A percentile compares a stretch with the other conserved stretches of the same genome.
These are phyloP conservation scores for Decorospora gaudefroyi DNA, from an alignment of 2,329 filamentous ascomycete genomes.

Conservation along the genomic window DNA sequence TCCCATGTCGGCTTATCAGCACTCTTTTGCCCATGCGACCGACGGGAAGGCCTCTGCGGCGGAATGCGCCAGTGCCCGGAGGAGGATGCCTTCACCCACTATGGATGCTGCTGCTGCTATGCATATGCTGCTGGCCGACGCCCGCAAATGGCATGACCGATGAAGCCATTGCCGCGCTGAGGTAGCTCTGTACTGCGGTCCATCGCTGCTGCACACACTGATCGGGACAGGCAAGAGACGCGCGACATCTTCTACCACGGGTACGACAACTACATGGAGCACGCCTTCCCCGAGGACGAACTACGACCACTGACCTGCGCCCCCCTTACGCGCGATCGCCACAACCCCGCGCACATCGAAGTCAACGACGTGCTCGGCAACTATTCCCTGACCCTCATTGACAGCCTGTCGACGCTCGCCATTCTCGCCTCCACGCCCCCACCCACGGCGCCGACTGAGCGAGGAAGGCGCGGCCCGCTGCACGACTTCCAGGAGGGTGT, in stretches of 20 bases:
- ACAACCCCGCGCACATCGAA: conserved; percentile 78
- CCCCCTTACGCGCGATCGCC: conserved; percentile 80
- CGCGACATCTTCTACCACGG: conserved; percentile 92
- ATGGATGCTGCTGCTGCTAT: conserved; percentile 44
- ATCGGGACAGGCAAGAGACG: conserved; percentile 51
- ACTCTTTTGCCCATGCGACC: conserved; percentile 46
- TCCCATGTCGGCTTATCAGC: conserved; percentile 43
- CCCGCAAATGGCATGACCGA: conserved; percentile 52
- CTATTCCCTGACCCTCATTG: conserved; percentile 93
- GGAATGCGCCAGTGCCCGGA: conserved; percentile 30
- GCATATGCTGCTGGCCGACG: conserved; percentile 40
- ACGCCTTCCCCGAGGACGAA: conserved; percentile 96
- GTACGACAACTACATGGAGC: conserved; percentile 89
- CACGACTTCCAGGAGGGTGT: conserved; percentile 78
- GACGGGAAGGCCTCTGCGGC: conserved; percentile 38
- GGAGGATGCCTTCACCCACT: conserved; percentile 26
- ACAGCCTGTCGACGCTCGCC: conserved; percentile 90
- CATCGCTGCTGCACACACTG: conserved; percentile 5
- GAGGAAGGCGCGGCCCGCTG: conserved; percentile 58
- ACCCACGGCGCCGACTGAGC: conserved; percentile 56
- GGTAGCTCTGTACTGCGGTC: conserved; percentile 27
- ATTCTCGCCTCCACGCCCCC: conserved; percentile 80
- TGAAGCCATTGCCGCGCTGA: conserved; percentile 48
- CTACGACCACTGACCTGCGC: conserved; percentile 83
- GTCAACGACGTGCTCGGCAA: conserved; percentile 96